phyloP scores from a whole-genome alignment of 306 rosid species.

The Corylus avellana region DNA sequence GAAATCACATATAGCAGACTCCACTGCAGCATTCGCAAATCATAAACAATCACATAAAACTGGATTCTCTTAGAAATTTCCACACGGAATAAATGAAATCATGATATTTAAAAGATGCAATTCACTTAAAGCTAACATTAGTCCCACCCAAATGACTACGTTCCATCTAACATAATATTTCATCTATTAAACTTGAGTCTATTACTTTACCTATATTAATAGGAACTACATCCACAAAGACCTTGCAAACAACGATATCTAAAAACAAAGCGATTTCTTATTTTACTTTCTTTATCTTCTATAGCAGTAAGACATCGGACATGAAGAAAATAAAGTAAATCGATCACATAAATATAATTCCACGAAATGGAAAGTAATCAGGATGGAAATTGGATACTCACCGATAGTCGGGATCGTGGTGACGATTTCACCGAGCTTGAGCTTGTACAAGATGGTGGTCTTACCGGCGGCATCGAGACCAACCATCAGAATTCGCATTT shows the following conservation, averaged over 20 bases:
- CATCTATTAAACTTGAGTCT: neutral
- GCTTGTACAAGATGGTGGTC: constrained; percentile 90
- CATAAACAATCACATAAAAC: neutral
- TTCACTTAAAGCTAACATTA: neutral
- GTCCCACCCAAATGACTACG: neutral
- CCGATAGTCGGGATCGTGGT: constrained; percentile 97
- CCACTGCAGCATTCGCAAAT: neutral
- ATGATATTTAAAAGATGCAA: neutral
- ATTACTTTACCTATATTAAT: neutral
- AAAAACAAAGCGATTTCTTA: neutral
- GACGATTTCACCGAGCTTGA: constrained; percentile 95
- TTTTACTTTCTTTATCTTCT: neutral
- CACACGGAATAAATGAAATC: neutral
- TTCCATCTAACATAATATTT: neutral
- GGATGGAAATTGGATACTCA: constrained; percentile 22
- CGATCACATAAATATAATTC: neutral
- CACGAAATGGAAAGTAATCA: neutral
- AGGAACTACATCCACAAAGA: neutral
- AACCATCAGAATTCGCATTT: constrained; percentile 96
- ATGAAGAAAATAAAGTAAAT: neutral
- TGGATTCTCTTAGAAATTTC: neutral
- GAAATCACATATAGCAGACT: neutral
- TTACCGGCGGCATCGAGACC: constrained; percentile 99
- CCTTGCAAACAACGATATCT: neutral
- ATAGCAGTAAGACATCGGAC: neutral